These are phyloP conservation scores for Penicillium digitatum DNA, from an alignment of 2,329 filamentous ascomycete species.

Conservation along the genomic window DNA sequence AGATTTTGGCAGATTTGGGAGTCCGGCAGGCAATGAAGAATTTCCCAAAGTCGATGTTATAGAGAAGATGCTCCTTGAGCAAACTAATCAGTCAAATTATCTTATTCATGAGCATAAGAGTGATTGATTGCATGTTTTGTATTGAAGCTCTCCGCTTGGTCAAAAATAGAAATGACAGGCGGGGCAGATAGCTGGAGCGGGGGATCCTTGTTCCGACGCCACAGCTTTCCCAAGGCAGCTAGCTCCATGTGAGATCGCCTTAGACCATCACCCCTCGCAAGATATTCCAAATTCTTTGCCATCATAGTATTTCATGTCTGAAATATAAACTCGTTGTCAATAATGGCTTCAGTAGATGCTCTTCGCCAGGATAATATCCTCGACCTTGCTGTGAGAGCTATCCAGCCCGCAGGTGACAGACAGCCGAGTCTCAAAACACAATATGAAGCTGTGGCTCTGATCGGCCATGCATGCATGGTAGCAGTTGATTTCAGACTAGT, in stretches of 20 bases:
- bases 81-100: not conserved
- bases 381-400: slow-evolving; percentile 30
- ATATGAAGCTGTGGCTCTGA: slow-evolving; percentile 78
- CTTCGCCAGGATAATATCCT: slow-evolving; percentile 31
- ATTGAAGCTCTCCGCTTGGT: not conserved
- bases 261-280: not conserved
- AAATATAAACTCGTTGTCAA: not conserved
- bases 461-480: slow-evolving; percentile 77
- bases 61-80: slow-evolving; percentile 24
- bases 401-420: slow-evolving; percentile 26
- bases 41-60: slow-evolving; percentile 82
- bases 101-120: not conserved
- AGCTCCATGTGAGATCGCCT: slow-evolving; percentile 1
- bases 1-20: slow-evolving; percentile 75
- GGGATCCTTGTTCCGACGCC: slow-evolving; percentile 1
- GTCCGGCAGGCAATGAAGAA: slow-evolving; percentile 78
- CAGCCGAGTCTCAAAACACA: slow-evolving; percentile 42
- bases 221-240: not conserved
- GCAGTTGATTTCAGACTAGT: slow-evolving; percentile 75
- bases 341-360: slow-evolving; percentile 23
- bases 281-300: not conserved
- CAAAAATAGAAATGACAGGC: slow-evolving; percentile 2
- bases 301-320: not conserved
- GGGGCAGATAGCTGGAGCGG: slow-evolving; percentile 6
- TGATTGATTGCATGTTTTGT: not conserved